Base-by-base conservation (phyloP, 306 rosid species). In the Dryas alaskensis region DNA sequence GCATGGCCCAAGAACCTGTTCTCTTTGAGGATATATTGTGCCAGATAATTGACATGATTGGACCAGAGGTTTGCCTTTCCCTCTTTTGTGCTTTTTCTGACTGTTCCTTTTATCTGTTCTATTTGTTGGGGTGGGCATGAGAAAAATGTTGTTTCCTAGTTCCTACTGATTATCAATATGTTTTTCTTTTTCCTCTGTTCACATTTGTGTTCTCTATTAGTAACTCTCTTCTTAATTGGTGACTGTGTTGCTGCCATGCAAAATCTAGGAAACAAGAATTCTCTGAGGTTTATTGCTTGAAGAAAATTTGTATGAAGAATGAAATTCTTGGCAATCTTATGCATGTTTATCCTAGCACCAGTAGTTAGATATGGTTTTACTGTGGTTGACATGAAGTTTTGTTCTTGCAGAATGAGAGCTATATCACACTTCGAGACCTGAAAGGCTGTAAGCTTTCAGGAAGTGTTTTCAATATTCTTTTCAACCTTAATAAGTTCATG, bases 1-100 rank as follows among this genome's bases (percentile, higher is more conserved):
- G 99, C 88, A 92, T 95, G 99, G 99, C 99, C 72, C 99, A 95
- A 73, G 99, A 95, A 76, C 99, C 98, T 65, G 99, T 95, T 74
- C 97, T 95, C 66, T 95, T 95, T 80, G 99, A 95, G 88, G 99
- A 95, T 86, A 92, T 95, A 73, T 82, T 95, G 78, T 95, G 99
- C 84, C 99, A 95, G 81, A 88, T 92, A 72, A 88, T 95, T 80
- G 99, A 95, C 85, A 95, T 95, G 99, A 82, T 95, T 84, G 85
- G 82, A 84, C 89, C 98, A 54, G 91, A 95, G 99, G 99, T 95
- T 80, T 62, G 81, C 75, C 63, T 85, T 83, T 37, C 65, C 75
- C 68, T 61, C 11, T 73, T 74, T 65, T 74, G 31, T 46, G 44
- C 60, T 76, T 75, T 77, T 53, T 10, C 42, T 77, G 60, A 69